These are phyloP conservation scores for Botryosphaeria agaves DNA, from an alignment of 2,329 filamentous ascomycete genomes.

Conservation along the genomic window DNA sequence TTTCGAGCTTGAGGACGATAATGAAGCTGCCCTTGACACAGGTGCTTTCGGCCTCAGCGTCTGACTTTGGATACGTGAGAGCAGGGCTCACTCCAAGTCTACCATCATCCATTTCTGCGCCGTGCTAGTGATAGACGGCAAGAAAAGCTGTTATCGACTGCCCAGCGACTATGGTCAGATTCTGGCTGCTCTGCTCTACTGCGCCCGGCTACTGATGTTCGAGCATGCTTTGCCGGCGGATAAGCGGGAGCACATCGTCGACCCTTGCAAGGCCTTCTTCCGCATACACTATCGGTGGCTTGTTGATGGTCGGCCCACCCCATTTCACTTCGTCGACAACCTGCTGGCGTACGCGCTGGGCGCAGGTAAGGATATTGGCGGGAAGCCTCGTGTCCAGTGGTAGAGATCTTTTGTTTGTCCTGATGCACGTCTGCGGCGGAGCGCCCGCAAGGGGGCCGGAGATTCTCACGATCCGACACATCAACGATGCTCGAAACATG, in stretches of 20 bases:
- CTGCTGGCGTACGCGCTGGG: not conserved
- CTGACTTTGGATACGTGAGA: not conserved
- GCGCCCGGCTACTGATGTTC: not conserved
- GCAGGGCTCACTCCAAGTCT: not conserved
- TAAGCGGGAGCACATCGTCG: not conserved
- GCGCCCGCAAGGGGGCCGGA: conserved; percentile 6
- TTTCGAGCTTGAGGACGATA: not conserved
- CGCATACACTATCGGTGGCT: not conserved
- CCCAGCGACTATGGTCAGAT: not conserved
- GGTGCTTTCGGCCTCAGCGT: not conserved
- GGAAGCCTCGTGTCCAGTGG: not conserved
- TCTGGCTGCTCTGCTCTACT: not conserved
- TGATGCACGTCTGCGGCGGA: conserved; percentile 4
- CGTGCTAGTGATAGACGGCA: not conserved
- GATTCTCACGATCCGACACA: conserved; percentile 6
- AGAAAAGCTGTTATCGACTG: not conserved
- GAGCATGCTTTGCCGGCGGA: not conserved
- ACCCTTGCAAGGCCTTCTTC: not conserved
- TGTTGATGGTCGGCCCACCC: not conserved
- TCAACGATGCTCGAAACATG: conserved; percentile 7
- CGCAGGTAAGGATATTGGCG: not conserved
- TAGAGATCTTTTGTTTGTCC: conserved; percentile 5
- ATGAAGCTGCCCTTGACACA: not conserved
- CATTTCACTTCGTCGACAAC: not conserved
- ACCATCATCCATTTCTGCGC: not conserved